phyloP scores from a whole-genome alignment of 345 rosid genomes.

The Dipteronia sinensis region DNA sequence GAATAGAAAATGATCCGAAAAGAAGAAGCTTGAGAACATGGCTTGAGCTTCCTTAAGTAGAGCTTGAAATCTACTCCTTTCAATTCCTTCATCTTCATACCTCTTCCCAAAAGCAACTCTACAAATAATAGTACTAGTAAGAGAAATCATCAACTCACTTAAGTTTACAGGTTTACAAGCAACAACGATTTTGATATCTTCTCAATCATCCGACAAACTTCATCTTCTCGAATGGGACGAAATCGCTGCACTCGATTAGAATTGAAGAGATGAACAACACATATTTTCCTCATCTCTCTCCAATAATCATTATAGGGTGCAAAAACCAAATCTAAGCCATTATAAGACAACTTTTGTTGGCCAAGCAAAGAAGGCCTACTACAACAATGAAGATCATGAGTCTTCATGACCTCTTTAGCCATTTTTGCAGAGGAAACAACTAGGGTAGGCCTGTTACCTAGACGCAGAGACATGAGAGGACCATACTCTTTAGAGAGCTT shows the following conservation, averaged over 20 bases:
- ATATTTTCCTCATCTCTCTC: constrained; percentile 44
- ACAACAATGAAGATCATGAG: constrained; percentile 45
- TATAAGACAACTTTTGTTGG: constrained; percentile 41
- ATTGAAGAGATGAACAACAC: constrained; percentile 42
- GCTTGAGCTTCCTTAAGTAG: constrained; percentile 28
- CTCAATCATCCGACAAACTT: constrained; percentile 34
- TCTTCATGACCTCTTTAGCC: constrained; percentile 42
- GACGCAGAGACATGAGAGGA: constrained; percentile 43
- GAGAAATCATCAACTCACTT: constrained; percentile 17
- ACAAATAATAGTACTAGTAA: constrained; percentile 21
- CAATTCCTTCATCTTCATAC: constrained; percentile 17
- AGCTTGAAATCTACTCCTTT: constrained; percentile 12
- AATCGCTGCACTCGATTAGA: constrained; percentile 32
- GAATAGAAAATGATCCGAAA: constrained; percentile 31
- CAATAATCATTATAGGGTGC: constrained; percentile 34
- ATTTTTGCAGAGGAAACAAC: constrained; percentile 47
- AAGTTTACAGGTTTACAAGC: constrained; percentile 6
- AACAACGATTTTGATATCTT: constrained; percentile 19
- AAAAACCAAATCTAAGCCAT: constrained; percentile 40
- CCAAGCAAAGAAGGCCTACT: constrained; percentile 41
- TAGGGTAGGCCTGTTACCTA: constrained; percentile 36
- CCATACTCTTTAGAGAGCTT: constrained; percentile 51
- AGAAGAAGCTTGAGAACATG: constrained; percentile 20
- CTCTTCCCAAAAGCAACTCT: constrained; percentile 37
- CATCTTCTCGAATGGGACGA: constrained; percentile 43